A percentile compares a stretch with the other conserved stretches of the same genome.
Evolutionary conservation across 2,329 filamentous ascomycete genomes (phyloP).

Genomic region (Neonectria coccinea): DNA sequence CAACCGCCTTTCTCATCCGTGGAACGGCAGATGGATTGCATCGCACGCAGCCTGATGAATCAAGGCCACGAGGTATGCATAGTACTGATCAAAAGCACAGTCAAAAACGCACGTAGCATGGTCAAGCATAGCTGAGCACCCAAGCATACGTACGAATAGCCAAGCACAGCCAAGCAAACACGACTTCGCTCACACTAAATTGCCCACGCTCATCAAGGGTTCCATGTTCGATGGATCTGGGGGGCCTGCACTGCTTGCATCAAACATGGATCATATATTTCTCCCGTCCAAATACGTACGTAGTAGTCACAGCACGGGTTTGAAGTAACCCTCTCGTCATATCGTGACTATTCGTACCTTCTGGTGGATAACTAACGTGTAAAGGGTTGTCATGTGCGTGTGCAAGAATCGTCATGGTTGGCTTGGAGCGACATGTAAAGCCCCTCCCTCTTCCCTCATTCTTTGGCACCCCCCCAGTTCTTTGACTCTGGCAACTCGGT

Average conservation of each 20-base stretch:
- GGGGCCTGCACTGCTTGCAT: constrained; percentile 1
- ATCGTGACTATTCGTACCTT: background rate
- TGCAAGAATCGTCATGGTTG: constrained; percentile 2
- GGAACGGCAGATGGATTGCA: constrained; percentile 12
- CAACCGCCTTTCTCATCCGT: constrained; percentile 21
- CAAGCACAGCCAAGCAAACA: no score
- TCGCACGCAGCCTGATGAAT: background rate
- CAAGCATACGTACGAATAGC: background rate
- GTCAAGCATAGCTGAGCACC: background rate
- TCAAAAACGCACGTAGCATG: background rate
- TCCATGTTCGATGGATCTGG: background rate
- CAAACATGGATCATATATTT: constrained; percentile 5
- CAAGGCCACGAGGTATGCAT: background rate
- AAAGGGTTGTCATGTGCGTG: constrained; percentile 3
- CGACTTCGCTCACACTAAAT: background rate
- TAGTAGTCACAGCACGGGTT: constrained; percentile 6
- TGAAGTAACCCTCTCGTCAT: background rate
- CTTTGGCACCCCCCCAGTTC: background rate
- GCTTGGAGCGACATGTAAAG: background rate
- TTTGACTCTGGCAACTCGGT: constrained; percentile 1
- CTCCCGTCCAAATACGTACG: background rate
- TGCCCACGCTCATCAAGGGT: background rate
- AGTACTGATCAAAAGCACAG: background rate
- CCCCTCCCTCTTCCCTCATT: background rate
- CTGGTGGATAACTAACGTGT: constrained; percentile 16